phyloP scores from a whole-genome alignment of 495 filamentous ascomycete genomes.

The Apiosordaria backusii region DNA sequence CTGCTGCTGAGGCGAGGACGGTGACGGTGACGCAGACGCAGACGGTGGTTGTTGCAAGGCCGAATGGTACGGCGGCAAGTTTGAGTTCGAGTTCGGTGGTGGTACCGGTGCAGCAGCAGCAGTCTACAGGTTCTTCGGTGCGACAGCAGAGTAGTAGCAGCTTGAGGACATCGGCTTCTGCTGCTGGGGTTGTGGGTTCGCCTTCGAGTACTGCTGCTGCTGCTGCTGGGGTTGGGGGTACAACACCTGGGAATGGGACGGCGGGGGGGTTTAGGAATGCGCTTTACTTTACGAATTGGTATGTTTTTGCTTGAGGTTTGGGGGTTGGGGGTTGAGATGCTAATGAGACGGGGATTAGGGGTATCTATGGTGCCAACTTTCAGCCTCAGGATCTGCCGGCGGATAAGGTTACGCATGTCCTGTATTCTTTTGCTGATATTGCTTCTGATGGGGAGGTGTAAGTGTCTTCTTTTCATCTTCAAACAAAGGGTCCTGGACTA shows the following conservation, averaged over 20 bases:
- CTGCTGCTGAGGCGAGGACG: not conserved
- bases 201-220: not conserved
- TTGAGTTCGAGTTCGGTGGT: not conserved
- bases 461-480: slow-evolving; percentile 16
- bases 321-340: not conserved
- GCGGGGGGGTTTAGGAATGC: slow-evolving; percentile 30
- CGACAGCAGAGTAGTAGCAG: not conserved
- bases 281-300: slow-evolving; percentile 50
- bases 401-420: slow-evolving; percentile 73
- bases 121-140: not conserved
- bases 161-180: not conserved
- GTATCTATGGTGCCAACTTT: slow-evolving; percentile 72
- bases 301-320: slow-evolving; percentile 31
- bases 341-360: slow-evolving; percentile 45
- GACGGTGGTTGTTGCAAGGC: slow-evolving; percentile 4
- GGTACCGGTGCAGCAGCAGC: not conserved
- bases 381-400: slow-evolving; percentile 76
- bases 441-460: slow-evolving; percentile 78
- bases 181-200: not conserved
- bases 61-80: not conserved
- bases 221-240: not conserved
- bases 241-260: slow-evolving; percentile 7
- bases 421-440: slow-evolving; percentile 87
- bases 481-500: not conserved
- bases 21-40: slow-evolving; percentile 18